Conservation (phyloP, 805 yeast species). For the Candida montana region DNA sequence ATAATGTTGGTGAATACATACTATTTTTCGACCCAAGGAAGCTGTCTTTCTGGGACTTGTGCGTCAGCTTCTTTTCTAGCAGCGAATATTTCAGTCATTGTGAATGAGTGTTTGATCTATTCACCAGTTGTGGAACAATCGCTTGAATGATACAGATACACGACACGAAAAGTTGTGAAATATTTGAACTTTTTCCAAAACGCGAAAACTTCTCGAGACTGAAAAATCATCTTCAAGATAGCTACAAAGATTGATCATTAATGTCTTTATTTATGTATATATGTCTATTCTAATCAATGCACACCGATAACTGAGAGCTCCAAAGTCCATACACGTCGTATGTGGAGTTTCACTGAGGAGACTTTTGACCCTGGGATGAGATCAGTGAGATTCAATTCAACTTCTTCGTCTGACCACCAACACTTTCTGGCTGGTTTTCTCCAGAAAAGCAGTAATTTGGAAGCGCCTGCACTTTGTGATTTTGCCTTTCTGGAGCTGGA, state of each 20-base stretch:
- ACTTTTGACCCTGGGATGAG: constrained; percentile 26
- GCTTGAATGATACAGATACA: too few species aligned
- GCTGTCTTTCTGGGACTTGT: constrained; percentile 26
- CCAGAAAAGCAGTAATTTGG: constrained; percentile 86
- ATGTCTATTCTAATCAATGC: constrained; percentile 29
- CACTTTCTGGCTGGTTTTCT: constrained; percentile 97
- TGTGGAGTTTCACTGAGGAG: constrained; percentile 64
- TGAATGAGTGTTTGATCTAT: too few species aligned
- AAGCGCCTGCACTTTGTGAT: constrained; percentile 31
- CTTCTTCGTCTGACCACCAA: constrained; percentile 83
- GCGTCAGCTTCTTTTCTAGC: constrained; percentile 26
- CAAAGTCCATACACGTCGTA: constrained; percentile 94
- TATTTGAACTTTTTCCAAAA: too few species aligned
- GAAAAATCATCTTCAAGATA: too few species aligned
- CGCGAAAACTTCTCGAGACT: neutral
- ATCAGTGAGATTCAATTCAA: constrained; percentile 37
- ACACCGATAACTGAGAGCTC: constrained; percentile 89
- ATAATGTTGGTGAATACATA: constrained; percentile 14
- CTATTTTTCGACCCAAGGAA: constrained; percentile 93
- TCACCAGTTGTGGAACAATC: too few species aligned
- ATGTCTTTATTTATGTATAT: too few species aligned
- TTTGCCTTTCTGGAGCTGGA: constrained; percentile 21
- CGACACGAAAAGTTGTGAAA: neutral
- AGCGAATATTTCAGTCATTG: constrained; percentile 9
- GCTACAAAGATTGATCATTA: neutral